phyloP scores from a whole-genome alignment of 2,329 filamentous ascomycete species.

The Epichloe bromicola region DNA sequence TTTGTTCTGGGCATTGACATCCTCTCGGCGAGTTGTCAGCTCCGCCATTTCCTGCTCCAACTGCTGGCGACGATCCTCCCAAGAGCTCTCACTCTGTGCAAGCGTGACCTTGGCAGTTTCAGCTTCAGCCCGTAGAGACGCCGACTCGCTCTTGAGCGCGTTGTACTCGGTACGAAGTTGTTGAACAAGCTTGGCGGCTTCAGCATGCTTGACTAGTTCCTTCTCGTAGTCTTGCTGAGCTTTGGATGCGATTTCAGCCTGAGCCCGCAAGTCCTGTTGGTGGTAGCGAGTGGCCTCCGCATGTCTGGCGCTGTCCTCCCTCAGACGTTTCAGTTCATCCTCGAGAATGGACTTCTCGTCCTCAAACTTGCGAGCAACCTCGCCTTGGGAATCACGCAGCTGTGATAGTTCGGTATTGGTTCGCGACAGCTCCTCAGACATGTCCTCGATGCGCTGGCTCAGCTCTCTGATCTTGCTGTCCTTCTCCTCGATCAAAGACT shows the following conservation, averaged over 20 bases:
- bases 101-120: slow-evolving; percentile 75
- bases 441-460: slow-evolving; percentile 69
- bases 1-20: slow-evolving; percentile 79
- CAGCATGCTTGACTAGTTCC: slow-evolving; percentile 87
- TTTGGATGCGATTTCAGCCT: slow-evolving; percentile 84
- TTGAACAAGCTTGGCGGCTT: slow-evolving; percentile 80
- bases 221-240: slow-evolving; percentile 93
- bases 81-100: slow-evolving; percentile 71
- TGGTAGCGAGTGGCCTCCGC: slow-evolving; percentile 70
- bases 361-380: slow-evolving; percentile 55
- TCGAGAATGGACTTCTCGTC: slow-evolving; percentile 74
- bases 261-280: slow-evolving; percentile 81
- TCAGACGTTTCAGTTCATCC: slow-evolving; percentile 65
- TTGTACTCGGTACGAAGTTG: slow-evolving; percentile 69
- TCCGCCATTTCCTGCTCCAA: slow-evolving; percentile 78
- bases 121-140: slow-evolving; percentile 63
- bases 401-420: slow-evolving; percentile 73
- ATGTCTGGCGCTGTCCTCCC: slow-evolving; percentile 71
- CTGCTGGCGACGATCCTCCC: slow-evolving; percentile 67
- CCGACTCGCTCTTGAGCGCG: slow-evolving; percentile 65
- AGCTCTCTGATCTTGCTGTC: slow-evolving; percentile 69
- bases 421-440: slow-evolving; percentile 66
- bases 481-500: slow-evolving; percentile 61
- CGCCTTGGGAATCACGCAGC: slow-evolving; percentile 68
- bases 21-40: slow-evolving; percentile 64